Conservation (phyloP, 1,139 yeast genomes). For the Kodamaea ohmeri region DNA sequence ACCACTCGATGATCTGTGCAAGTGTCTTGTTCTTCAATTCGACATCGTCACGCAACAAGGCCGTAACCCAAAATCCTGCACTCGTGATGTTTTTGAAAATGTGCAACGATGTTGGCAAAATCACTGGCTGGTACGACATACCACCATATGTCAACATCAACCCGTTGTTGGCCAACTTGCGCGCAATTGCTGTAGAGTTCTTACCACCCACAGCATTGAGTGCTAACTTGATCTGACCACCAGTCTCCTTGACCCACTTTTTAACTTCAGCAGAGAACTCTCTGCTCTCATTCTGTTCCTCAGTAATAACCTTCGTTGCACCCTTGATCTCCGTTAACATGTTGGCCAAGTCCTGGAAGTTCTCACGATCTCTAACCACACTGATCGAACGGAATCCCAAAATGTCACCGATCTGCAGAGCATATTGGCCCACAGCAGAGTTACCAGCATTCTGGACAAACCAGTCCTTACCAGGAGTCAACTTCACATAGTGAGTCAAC, state of each 20-base stretch:
- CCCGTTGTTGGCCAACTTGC: slow-evolving; percentile 68
- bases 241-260: slow-evolving; percentile 57
- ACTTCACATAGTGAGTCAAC: slow-evolving; percentile 67
- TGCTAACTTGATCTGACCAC: slow-evolving; percentile 65
- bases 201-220: slow-evolving; percentile 93
- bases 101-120: slow-evolving; percentile 80
- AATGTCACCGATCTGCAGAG: slow-evolving; percentile 78
- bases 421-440: slow-evolving; percentile 94
- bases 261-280: slow-evolving; percentile 62
- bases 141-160: slow-evolving; percentile 93
- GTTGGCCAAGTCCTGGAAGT: slow-evolving; percentile 61
- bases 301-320: slow-evolving; percentile 89
- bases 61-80: slow-evolving; percentile 93
- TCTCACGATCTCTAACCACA: slow-evolving; percentile 81
- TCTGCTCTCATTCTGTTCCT: slow-evolving; percentile 70
- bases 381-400: slow-evolving; percentile 81
- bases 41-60: slow-evolving; percentile 63
- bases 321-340: slow-evolving; percentile 60
- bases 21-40: slow-evolving; percentile 61
- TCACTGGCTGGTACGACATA: slow-evolving; percentile 94
- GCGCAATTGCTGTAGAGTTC: slow-evolving; percentile 73
- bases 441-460: slow-evolving; percentile 95
- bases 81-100: slow-evolving; percentile 86
- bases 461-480: slow-evolving; percentile 77
- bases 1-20: slow-evolving; percentile 60